Conservation (phyloP, 1,284 basidiomycete species). For the Mycocalia duriaeana region DNA sequence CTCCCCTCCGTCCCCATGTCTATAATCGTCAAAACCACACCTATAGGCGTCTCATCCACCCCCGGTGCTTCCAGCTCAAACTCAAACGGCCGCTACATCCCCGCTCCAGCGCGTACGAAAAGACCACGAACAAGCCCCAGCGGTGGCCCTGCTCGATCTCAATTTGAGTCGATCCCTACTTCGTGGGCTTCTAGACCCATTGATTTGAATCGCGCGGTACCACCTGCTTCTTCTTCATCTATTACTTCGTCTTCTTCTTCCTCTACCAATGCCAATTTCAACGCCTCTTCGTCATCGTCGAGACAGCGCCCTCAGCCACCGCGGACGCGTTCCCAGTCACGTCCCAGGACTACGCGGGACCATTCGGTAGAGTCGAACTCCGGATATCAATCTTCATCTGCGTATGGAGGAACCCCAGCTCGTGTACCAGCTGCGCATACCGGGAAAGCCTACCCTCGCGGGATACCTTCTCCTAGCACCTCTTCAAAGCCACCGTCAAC, state of each 20-base stretch:
- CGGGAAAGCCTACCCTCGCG: no score
- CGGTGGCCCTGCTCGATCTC: constrained; percentile 5
- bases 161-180: constrained; percentile 21
- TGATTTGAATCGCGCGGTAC: constrained; percentile 20
- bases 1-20: constrained; percentile 18
- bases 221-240: no score
- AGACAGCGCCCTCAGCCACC: constrained; percentile 12
- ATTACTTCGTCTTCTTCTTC: no score
- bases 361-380: not conserved
- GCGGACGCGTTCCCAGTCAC: constrained; percentile 8
- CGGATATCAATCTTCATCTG: no score
- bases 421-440: no score
- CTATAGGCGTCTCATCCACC: constrained; percentile 1
- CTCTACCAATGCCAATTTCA: no score
- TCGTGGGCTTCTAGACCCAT: constrained; percentile 25
- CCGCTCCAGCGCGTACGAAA: constrained; percentile 14
- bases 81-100: constrained; percentile 7
- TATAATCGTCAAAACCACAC: no score
- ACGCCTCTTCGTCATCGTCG: no score
- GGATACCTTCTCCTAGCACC: no score
- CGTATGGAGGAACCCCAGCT: no score
- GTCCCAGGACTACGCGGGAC: constrained; percentile 4
- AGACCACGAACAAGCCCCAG: constrained; percentile 23
- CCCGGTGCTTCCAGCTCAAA: not conserved
- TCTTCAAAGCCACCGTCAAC: no score